Conservation (phyloP, 108 stramenopile species). For the Cyclotella baltica region DNA sequence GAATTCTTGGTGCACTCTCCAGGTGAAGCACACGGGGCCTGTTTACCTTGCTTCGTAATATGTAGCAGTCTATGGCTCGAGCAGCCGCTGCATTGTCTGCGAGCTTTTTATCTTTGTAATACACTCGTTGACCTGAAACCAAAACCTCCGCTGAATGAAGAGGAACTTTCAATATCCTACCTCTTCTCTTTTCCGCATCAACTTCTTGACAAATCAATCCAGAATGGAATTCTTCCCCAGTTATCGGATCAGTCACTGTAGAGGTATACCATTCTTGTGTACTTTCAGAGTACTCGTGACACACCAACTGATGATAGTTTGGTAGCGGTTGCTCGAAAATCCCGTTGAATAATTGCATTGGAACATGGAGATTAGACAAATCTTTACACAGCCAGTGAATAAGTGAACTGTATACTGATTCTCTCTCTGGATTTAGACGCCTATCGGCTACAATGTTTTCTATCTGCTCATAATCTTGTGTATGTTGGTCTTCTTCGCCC, state of each 20-base stretch:
- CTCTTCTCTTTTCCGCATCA: conserved; percentile 10
- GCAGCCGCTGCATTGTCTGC: conserved; percentile 51
- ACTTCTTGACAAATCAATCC: conserved; percentile 24
- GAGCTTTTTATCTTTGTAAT: conserved; percentile 5
- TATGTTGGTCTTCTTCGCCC: not conserved
- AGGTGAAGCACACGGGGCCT: too few species aligned
- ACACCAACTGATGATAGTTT: too few species aligned
- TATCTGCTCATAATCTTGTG: not conserved
- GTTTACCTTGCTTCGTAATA: conserved; percentile 20
- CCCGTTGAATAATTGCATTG: conserved; percentile 1
- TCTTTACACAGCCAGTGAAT: not conserved
- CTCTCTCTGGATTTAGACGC: too few species aligned
- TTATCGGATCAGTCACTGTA: conserved; percentile 31
- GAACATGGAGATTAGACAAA: conserved; percentile 1
- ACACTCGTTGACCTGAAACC: conserved; percentile 8
- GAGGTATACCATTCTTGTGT: conserved; percentile 42
- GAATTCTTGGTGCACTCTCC: not conserved
- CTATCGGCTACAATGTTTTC: too few species aligned
- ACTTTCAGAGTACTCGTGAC: too few species aligned
- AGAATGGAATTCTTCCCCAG: conserved; percentile 35
- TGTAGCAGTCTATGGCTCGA: conserved; percentile 42
- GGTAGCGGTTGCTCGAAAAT: not conserved
- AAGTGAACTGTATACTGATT: not conserved
- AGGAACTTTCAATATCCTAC: not conserved
- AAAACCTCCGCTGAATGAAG: conserved; percentile 1